These are phyloP conservation scores for Mycosphaerella arachidis DNA, from an alignment of 2,329 filamentous ascomycete genomes.

Conservation along the genomic window DNA sequence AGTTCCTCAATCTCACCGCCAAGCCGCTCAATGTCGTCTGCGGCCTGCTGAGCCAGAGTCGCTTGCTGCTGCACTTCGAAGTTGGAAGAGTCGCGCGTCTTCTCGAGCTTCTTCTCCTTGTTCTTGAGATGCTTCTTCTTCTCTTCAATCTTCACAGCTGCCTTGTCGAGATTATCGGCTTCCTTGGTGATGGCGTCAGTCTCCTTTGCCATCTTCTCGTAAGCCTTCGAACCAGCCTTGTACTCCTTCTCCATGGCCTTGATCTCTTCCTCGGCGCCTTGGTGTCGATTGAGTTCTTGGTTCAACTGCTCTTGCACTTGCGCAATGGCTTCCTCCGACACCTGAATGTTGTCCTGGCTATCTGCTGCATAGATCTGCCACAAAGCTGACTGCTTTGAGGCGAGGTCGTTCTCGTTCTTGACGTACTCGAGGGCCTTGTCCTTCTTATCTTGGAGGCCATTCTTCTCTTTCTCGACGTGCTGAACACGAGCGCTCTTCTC, in stretches of 20 bases:
- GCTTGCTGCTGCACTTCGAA: conserved; percentile 69
- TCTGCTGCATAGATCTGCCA: conserved; percentile 90
- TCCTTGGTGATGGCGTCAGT: conserved; percentile 77
- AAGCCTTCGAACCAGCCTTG: conserved; percentile 76
- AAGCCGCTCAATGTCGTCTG: conserved; percentile 72
- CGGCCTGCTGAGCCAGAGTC: conserved; percentile 71
- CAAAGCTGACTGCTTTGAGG: conserved; percentile 80
- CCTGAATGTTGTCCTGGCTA: conserved; percentile 79
- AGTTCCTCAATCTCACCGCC: conserved; percentile 69
- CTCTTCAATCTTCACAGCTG: conserved; percentile 94
- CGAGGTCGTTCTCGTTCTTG: conserved; percentile 87
- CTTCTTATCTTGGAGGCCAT: conserved; percentile 90
- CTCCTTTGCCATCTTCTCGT: conserved; percentile 75
- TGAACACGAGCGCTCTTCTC: conserved; percentile 95
- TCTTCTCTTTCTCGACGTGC: conserved; percentile 97
- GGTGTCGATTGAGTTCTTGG: conserved; percentile 82
- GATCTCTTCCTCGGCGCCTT: conserved; percentile 84
- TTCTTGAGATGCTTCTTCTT: conserved; percentile 89
- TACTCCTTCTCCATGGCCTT: conserved; percentile 83
- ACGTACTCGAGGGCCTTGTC: conserved; percentile 87
- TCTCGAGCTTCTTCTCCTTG: conserved; percentile 94
- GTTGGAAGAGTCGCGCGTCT: conserved; percentile 73
- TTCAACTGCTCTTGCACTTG: conserved; percentile 86
- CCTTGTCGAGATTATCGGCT: conserved; percentile 89
- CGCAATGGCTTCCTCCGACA: conserved; percentile 83